Evolutionary conservation across 345 rosid species (phyloP), one percentile per base, ranked within the genome.

Genomic region (Aegle marmelos): DNA sequence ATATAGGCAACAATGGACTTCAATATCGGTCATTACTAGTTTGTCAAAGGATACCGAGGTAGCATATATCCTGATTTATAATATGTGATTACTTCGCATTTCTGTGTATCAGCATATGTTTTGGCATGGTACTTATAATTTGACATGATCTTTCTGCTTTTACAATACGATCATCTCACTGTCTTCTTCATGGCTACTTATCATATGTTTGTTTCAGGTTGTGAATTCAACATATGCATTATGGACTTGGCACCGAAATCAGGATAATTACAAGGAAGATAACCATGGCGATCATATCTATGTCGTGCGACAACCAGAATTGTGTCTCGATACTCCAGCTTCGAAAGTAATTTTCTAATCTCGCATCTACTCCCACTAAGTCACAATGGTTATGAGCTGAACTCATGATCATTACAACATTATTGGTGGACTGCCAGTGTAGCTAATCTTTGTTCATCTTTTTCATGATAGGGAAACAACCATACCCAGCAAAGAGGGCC

Each of bases 171-270:
- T 45, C 5, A 1, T 45, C 50, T 45, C 17, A 13, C 4, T 45
- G 4, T 3, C 5, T 17, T 4, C 22, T 53, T 17, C 19, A 53
- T 53, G 57, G 17, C 45, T 13, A 2, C 11, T 22, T 22, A 28
- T 61, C 24, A 39, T 41, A 34, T 68, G 21, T 66, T 45, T 28
- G 28, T 7, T 68, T 79, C 89, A 93, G 97, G 89, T 94, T 22
- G 48, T 88, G 84, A 95, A 93, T 77, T 88, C 91, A 34, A 91
- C 98, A 31, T 80, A 88, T 56, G 98, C 98, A 48, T 68, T 94
- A 34, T 94, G 98, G 98, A 88, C 88, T 28, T 94, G 98, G 98
- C 92, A 94, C 48, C 83, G 98, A 76, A 95, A 95, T 81, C 97
- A 90, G 86, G 98, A 93, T 70, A 71, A 68, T 0, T 90, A 87